Evolutionary conservation across 2,329 filamentous ascomycete species (phyloP).

Genomic region (Orbilia javanica): DNA sequence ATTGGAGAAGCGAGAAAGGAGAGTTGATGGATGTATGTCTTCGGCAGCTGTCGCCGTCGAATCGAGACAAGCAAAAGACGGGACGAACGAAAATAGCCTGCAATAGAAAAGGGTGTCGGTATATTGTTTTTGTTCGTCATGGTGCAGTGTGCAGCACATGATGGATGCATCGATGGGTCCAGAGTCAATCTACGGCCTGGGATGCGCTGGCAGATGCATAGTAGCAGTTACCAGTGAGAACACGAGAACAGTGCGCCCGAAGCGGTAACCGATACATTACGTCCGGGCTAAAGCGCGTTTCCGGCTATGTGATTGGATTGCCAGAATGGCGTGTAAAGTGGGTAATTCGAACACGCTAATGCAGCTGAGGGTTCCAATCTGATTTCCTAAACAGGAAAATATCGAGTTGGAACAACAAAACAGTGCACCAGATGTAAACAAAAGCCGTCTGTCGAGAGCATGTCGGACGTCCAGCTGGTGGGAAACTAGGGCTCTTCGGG

Average conservation of each 20-base stretch:
- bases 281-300: constrained; percentile 23
- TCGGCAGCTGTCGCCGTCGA: constrained; percentile 23
- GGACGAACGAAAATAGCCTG: constrained; percentile 42
- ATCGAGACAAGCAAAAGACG: constrained; percentile 11
- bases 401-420: constrained; percentile 40
- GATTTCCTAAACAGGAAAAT: constrained; percentile 43
- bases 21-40: not conserved
- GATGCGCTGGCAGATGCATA: constrained; percentile 40
- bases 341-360: constrained; percentile 32
- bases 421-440: constrained; percentile 48
- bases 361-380: constrained; percentile 23
- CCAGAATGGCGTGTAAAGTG: constrained; percentile 28
- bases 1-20: not conserved
- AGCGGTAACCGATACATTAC: constrained; percentile 37
- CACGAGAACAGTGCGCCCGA: not conserved
- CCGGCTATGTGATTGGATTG: constrained; percentile 2
- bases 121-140: constrained; percentile 36
- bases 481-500: constrained; percentile 16
- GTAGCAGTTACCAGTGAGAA: constrained; percentile 25
- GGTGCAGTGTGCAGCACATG: constrained; percentile 12
- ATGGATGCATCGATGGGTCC: not conserved
- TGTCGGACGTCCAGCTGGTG: not conserved
- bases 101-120: not conserved
- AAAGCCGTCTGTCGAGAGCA: not conserved
- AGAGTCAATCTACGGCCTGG: not conserved